Evolutionary conservation across 768 basidiomycete species (phyloP).

Genomic region (Termitomyces sp.): DNA sequence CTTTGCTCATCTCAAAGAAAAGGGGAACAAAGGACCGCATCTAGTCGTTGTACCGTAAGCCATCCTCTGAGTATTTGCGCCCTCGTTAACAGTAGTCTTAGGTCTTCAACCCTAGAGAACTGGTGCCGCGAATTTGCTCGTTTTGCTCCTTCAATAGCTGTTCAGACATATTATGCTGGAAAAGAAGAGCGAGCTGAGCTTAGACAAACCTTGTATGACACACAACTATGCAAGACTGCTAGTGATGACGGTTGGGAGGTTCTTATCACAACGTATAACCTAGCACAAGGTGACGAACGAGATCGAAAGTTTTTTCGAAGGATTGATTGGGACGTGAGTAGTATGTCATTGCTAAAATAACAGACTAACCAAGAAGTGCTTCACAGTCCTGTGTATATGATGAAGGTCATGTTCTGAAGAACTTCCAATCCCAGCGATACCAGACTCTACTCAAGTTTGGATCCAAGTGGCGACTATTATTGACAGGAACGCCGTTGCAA

Average conservation of each 20-base stretch:
- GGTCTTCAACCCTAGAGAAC: constrained; percentile 95
- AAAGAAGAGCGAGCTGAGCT: constrained; percentile 81
- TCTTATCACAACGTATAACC: constrained; percentile 92
- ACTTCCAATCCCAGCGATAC: constrained; percentile 96
- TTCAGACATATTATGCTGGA: constrained; percentile 91
- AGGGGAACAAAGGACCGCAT: constrained; percentile 78
- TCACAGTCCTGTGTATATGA: constrained; percentile 89
- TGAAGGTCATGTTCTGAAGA: constrained; percentile 97
- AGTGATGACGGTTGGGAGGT: constrained; percentile 80
- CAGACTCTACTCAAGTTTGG: constrained; percentile 81
- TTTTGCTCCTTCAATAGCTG: constrained; percentile 82
- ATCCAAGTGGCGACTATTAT: constrained; percentile 84
- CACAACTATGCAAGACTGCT: constrained; percentile 43
- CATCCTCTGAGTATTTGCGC: neutral
- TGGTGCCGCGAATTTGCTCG: constrained; percentile 96
- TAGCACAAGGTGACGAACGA: constrained; percentile 85
- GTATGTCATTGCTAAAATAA: neutral
- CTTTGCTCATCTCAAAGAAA: constrained; percentile 83
- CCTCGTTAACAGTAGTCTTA: constrained; percentile 26
- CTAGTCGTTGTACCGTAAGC: constrained; percentile 94
- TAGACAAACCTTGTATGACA: constrained; percentile 68
- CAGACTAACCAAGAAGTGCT: neutral
- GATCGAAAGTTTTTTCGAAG: constrained; percentile 93
- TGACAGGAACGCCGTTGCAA: constrained; percentile 95
- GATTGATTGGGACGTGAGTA: constrained; percentile 88